These are phyloP conservation scores for sweet orange (Citrus sinensis) DNA, from an alignment of 345 rosid species.

Conservation along the genomic window DVS_A1.0 CM039163.1:15365001-15365500, in stretches of 20 bases:
- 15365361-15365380: conserved; percentile 9
- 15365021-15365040: conserved; percentile 63
- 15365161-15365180: not conserved
- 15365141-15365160: not conserved
- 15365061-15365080: conserved; percentile 53
- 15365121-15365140: not conserved
- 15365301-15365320: not conserved
- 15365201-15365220: not conserved
- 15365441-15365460: not conserved
- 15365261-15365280: not conserved
- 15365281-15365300: not conserved
- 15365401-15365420: not conserved
- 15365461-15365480: not conserved
- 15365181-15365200: not conserved
- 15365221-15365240: conserved; percentile 8
- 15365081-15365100: conserved; percentile 19
- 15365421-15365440: not conserved
- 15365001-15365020: conserved; percentile 39
- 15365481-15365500: not conserved
- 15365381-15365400: not conserved
- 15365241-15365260: not conserved
- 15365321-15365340: conserved; percentile 5
- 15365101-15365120: conserved; percentile 1
- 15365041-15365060: conserved; percentile 63
- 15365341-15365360: not conserved